Evolutionary conservation across 306 rosid genomes (phyloP).

Genomic region (Fragaria ananassa): DNA sequence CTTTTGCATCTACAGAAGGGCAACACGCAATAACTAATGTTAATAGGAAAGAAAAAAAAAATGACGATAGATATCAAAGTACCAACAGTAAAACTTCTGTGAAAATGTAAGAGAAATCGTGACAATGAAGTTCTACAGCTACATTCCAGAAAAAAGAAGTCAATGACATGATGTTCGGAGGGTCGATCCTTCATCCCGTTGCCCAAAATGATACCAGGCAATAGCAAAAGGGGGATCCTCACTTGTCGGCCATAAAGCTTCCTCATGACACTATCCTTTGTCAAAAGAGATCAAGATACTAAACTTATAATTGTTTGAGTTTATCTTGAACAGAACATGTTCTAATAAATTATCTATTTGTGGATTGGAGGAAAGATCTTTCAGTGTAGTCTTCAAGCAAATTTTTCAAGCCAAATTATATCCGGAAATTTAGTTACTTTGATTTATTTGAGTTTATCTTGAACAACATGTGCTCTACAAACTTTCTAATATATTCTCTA

Average conservation of each 20-base stretch:
- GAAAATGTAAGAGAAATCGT: background rate
- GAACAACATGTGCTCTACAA: background rate
- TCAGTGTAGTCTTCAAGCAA: no score
- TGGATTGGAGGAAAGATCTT: no score
- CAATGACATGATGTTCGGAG: background rate
- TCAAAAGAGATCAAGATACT: background rate
- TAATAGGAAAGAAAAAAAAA: background rate
- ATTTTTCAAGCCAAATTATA: background rate
- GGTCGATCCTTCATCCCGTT: background rate
- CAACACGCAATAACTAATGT: conserved; percentile 23
- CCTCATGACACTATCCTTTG: no score
- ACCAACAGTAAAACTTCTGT: background rate
- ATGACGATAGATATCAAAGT: background rate
- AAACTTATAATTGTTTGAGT: background rate
- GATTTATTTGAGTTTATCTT: background rate
- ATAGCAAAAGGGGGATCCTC: background rate
- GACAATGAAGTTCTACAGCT: background rate
- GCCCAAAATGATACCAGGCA: background rate
- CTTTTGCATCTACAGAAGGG: conserved; percentile 57
- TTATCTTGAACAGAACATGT: background rate
- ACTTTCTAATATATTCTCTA: background rate
- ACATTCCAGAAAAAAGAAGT: background rate
- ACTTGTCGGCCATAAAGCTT: no score
- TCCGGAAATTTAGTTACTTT: background rate
- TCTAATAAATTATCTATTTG: background rate